Conservation (phyloP, 148 eudicot species). For the Linanthus parryae region DNA sequence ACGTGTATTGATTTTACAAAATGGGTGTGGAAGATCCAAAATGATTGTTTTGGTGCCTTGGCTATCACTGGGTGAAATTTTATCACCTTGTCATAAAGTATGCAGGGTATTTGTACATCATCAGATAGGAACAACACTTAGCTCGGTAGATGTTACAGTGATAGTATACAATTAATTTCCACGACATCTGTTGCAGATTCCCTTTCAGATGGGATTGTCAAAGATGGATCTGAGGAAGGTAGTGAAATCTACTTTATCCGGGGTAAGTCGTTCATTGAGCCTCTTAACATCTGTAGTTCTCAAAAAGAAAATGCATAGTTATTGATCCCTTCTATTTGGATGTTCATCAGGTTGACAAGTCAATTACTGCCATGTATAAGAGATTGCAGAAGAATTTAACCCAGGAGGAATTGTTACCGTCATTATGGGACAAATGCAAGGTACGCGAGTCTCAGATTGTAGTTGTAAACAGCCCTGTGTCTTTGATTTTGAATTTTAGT, state of each 20-base stretch:
- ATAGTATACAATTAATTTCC: no score
- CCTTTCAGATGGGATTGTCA: conserved; percentile 80
- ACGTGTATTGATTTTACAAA: no score
- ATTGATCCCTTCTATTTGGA: conserved; percentile 2
- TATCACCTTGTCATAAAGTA: no score
- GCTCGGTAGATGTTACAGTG: no score
- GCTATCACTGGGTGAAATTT: no score
- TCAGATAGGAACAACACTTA: no score
- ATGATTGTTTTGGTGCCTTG: no score
- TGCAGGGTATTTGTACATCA: no score
- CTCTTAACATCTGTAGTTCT: background rate
- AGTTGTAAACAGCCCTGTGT: no score
- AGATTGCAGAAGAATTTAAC: conserved; percentile 81
- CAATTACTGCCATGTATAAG: conserved; percentile 73
- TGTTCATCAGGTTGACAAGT: conserved; percentile 70
- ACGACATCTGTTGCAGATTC: conserved; percentile 79
- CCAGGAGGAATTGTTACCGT: conserved; percentile 84
- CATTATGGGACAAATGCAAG: conserved; percentile 99
- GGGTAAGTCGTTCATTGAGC: conserved; percentile 44
- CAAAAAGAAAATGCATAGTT: background rate
- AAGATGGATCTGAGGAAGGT: conserved; percentile 90
- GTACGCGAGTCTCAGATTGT: no score
- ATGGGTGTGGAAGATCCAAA: no score
- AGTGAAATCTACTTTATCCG: conserved; percentile 80
- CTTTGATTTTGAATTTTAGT: no score